Percentiles rank a stretch among this genome's conserved stretches.
Conservation (phyloP, 2,329 filamentous ascomycete species). For the Ceratocystis alfenasii region DNA sequence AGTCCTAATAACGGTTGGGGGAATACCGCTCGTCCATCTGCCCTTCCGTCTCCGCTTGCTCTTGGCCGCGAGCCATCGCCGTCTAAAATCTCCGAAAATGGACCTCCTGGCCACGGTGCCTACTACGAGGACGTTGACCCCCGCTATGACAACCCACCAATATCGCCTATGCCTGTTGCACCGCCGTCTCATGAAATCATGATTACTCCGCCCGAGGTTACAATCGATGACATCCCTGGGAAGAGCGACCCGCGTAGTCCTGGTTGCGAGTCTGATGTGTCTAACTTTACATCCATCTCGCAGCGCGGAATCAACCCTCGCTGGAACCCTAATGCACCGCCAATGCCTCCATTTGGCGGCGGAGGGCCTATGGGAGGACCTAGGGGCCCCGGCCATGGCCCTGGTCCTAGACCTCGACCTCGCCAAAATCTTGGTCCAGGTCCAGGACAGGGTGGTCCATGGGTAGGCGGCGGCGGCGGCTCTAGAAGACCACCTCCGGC, state of each 20-base stretch:
- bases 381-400: not conserved
- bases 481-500: conserved; percentile 33
- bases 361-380: conserved; percentile 30
- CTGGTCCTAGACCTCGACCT: not conserved
- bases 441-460: conserved; percentile 7
- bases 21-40: conserved; percentile 32
- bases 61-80: conserved; percentile 6
- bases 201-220: conserved; percentile 30
- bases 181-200: conserved; percentile 12
- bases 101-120: conserved; percentile 29
- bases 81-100: conserved; percentile 22
- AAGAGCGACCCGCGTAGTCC: conserved; percentile 53
- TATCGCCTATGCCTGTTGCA: conserved; percentile 20
- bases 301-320: conserved; percentile 80
- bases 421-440: conserved; percentile 8
- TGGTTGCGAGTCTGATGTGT: conserved; percentile 58
- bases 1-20: conserved; percentile 7
- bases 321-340: conserved; percentile 53
- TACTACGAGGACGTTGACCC: conserved; percentile 96
- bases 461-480: conserved; percentile 4
- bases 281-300: conserved; percentile 80
- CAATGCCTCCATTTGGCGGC: conserved; percentile 28
- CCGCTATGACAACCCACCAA: conserved; percentile 49
- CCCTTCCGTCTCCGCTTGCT: conserved; percentile 31
- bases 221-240: conserved; percentile 51